These are phyloP conservation scores for Boehmeria nivea DNA, from an alignment of 306 rosid genomes.

Conservation along the genomic window DNA sequence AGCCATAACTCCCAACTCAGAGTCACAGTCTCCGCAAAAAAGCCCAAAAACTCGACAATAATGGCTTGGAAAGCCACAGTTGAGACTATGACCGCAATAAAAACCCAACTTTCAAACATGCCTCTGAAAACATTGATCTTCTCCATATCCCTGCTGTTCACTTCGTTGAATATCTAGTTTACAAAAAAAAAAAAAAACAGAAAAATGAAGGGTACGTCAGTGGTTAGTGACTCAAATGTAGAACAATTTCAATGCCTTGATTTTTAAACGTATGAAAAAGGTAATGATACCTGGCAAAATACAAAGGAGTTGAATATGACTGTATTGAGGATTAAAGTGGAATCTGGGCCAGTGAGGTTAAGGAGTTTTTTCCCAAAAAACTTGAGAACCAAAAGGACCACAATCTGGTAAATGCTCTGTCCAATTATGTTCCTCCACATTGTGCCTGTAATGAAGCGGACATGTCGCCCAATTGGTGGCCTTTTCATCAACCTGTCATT, in stretches of 20 bases:
- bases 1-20: slow-evolving; percentile 50
- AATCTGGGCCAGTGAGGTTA: slow-evolving; percentile 42
- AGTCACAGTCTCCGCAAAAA: slow-evolving; percentile 72
- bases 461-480: slow-evolving; percentile 63
- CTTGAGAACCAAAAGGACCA: slow-evolving; percentile 55
- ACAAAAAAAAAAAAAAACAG: neutral
- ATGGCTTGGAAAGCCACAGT: slow-evolving; percentile 60
- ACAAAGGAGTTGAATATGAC: slow-evolving; percentile 84
- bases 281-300: slow-evolving; percentile 92
- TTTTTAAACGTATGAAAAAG: no score
- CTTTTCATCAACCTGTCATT: slow-evolving; percentile 68
- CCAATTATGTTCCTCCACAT: slow-evolving; percentile 93
- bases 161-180: slow-evolving; percentile 69
- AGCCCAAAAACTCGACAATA: slow-evolving; percentile 58
- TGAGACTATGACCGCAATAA: slow-evolving; percentile 42
- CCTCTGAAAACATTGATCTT: slow-evolving; percentile 65
- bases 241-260: no score
- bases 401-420: slow-evolving; percentile 71
- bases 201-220: neutral
- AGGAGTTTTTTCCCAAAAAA: slow-evolving; percentile 49
- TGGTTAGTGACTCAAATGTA: no score
- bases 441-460: slow-evolving; percentile 47
- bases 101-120: slow-evolving; percentile 47
- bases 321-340: slow-evolving; percentile 44
- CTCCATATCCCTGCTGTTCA: slow-evolving; percentile 94